Evolutionary conservation across 495 filamentous ascomycete species (phyloP), one percentile per base, ranked within the genome.

Genomic region (Penicillium riverlandense): DNA sequence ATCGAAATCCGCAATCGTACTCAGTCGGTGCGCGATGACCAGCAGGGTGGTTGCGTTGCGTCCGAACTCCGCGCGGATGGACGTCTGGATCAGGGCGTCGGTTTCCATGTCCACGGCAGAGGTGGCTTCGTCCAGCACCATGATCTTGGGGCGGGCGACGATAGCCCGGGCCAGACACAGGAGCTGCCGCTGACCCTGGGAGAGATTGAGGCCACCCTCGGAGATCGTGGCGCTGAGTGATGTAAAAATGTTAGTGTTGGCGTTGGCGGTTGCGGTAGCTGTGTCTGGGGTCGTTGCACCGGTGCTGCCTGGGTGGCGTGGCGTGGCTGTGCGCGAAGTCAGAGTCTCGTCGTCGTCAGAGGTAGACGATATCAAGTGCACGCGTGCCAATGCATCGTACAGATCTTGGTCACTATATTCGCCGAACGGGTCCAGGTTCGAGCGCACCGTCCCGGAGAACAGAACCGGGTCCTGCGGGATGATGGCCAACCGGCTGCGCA

Each of bases 71-170:
- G 85, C 79, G 11, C 88, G 76, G 48, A 95, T 94, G 38, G 77
- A 84, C 10, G 83, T 74, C 64, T 95, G 88, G 49, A 96, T 92
- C 11, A 90, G 66, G 6, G 76, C 69, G 59, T 96, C 90, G 0
- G 86, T 92, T 32, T 81, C 77, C 82, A 88, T 89, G 61, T 95
- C 90, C 5, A 96, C 87, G 3, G 90, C 86, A 5, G 80, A 85
- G 0, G 90, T 96, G 0, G 90, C 90, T 65, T 96, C 90, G 56
- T 96, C 90, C 8, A 96, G 74, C 8, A 96, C 80, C 77, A 96
- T 84, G 47, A 96, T 83, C 53, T 85, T 85, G 9, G 88, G 86
- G 0, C 80, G 75, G 5, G 79, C 70, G 29, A 94, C 81, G 54
- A 95, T 91, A 31, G 90, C 89, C 6, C 90, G 83, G 0, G 90